Percentiles rank a stretch among this genome's conserved stretches.
Evolutionary conservation across 192 early-diverging fungal genomes (phyloP).

Genomic region (Mortierella hygrophila): DNA sequence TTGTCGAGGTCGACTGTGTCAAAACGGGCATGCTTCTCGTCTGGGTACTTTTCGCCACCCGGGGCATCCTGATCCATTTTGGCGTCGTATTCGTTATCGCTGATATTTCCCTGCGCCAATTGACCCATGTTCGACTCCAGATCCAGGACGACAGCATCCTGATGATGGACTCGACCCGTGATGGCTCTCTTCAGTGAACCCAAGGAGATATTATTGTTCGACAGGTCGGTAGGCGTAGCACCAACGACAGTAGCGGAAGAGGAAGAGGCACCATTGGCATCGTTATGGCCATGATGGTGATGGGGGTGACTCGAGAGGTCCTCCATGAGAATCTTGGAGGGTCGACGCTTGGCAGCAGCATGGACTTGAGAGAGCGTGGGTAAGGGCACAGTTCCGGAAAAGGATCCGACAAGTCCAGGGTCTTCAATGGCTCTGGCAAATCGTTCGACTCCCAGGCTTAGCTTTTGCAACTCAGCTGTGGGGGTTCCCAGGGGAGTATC

Average conservation of each 20-base stretch:
- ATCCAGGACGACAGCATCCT: not conserved
- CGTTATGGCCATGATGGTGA: not conserved
- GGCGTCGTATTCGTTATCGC: not conserved
- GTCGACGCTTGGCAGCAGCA: slow-evolving; percentile 5
- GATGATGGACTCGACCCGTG: not conserved
- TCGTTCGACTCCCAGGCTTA: slow-evolving; percentile 35
- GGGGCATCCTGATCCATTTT: not conserved
- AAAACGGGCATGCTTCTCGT: not conserved
- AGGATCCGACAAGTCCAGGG: slow-evolving; percentile 20
- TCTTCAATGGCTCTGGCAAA: slow-evolving; percentile 44
- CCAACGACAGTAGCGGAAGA: too few relatives aligned
- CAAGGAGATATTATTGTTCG: not conserved
- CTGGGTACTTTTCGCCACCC: not conserved
- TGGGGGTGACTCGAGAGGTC: not conserved
- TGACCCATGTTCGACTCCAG: slow-evolving; percentile 11
- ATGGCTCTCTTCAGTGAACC: slow-evolving; percentile 29
- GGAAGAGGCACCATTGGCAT: not conserved
- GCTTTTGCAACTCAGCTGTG: slow-evolving; percentile 33
- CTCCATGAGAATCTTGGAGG: slow-evolving; percentile 9
- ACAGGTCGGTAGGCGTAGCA: too few relatives aligned
- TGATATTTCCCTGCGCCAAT: not conserved
- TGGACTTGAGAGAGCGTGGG: slow-evolving; percentile 17
- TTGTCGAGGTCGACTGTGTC: not conserved
- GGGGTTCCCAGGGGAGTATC: slow-evolving; percentile 26
- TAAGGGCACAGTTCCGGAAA: slow-evolving; percentile 41